phyloP scores from a whole-genome alignment of 306 rosid species.

The Fagus sylvatica region DNA sequence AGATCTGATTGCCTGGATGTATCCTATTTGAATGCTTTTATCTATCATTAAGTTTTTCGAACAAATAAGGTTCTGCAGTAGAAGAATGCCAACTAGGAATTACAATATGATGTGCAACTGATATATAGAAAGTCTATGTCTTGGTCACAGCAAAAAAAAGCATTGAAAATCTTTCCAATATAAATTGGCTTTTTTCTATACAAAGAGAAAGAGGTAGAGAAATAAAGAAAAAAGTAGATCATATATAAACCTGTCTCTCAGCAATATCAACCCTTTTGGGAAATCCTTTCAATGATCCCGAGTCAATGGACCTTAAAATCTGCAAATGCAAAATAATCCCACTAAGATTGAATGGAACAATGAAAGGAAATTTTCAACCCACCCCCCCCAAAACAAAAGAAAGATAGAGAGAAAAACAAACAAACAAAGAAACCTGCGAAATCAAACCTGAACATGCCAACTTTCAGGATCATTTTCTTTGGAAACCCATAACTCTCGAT shows the following conservation, averaged over 20 bases:
- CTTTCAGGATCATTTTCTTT: constrained; percentile 64
- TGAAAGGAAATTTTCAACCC: constrained; percentile 1
- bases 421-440: constrained; percentile 21
- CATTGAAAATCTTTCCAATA: constrained; percentile 12
- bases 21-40: constrained; percentile 88
- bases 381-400: background rate
- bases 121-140: constrained; percentile 14
- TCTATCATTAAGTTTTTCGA: constrained; percentile 70
- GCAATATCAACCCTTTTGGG: constrained; percentile 54
- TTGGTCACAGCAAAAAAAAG: constrained; percentile 20
- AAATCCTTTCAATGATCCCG: constrained; percentile 90
- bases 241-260: constrained; percentile 46
- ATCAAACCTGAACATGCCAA: constrained; percentile 96
- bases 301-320: constrained; percentile 95
- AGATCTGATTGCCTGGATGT: constrained; percentile 94
- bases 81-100: constrained; percentile 21
- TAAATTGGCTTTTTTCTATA: constrained; percentile 17
- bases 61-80: constrained; percentile 78
- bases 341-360: constrained; percentile 26
- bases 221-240: constrained; percentile 8
- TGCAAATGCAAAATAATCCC: constrained; percentile 32
- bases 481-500: constrained; percentile 50
- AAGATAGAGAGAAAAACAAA: background rate
- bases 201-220: background rate
- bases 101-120: constrained; percentile 11